A percentile compares a stretch with the other conserved stretches of the same genome.
Evolutionary conservation across 768 basidiomycete species (phyloP).

Genomic region (Suillus weaverae): DNA sequence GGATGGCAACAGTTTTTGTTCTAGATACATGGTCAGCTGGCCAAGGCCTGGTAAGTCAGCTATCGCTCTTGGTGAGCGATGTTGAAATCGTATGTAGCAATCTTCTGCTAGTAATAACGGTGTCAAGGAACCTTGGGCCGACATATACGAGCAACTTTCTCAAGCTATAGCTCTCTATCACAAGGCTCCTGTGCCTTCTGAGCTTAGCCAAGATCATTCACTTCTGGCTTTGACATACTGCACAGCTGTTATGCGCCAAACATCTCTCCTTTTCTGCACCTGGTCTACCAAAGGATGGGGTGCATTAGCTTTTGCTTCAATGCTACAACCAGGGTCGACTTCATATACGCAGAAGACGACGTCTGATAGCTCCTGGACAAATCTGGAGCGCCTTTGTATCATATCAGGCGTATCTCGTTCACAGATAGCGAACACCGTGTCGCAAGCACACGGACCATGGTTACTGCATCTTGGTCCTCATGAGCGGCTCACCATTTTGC

Average conservation of each 20-base stretch:
- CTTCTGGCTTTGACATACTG: conserved; percentile 67
- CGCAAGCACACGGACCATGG: conserved; percentile 85
- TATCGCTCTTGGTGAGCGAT: conserved; percentile 8
- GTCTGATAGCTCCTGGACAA: conserved; percentile 47
- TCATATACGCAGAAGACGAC: conserved; percentile 62
- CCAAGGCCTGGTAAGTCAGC: conserved; percentile 63
- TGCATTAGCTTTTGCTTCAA: conserved; percentile 68
- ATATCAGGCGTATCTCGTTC: conserved; percentile 72
- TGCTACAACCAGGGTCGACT: conserved; percentile 65
- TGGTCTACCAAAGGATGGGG: conserved; percentile 93
- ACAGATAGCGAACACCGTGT: conserved; percentile 62
- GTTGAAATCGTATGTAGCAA: conserved; percentile 44
- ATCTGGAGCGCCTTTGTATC: conserved; percentile 63
- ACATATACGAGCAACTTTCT: conserved; percentile 69
- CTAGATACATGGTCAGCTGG: conserved; percentile 83
- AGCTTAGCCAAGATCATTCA: conserved; percentile 56
- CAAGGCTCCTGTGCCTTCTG: conserved; percentile 51
- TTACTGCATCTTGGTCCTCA: conserved; percentile 74
- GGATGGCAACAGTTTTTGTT: conserved; percentile 73
- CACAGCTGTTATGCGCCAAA: conserved; percentile 68
- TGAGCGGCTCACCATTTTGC: conserved; percentile 71
- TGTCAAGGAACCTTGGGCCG: conserved; percentile 71
- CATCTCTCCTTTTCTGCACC: conserved; percentile 71
- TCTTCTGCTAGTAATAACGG: conserved; percentile 42
- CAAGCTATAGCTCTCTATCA: conserved; percentile 65